Conservation (phyloP, 139 green algal genomes). For the Eudorina sp. region DNA sequence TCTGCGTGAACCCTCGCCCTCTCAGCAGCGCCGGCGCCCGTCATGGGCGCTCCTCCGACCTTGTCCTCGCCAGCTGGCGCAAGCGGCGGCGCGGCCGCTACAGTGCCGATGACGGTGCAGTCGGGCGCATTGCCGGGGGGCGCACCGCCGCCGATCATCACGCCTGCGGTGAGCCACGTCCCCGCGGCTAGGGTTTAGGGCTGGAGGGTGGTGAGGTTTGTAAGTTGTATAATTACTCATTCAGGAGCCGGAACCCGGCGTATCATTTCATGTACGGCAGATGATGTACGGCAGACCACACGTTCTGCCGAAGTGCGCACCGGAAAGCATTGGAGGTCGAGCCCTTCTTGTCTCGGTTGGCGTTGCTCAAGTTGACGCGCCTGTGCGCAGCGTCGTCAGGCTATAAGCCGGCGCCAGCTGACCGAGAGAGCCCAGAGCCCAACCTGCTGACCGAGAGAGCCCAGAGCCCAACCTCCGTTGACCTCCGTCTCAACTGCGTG, state of each 20-base stretch:
- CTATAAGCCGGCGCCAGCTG: too few relatives aligned
- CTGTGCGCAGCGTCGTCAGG: too few relatives aligned
- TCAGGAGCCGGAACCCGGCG: too few relatives aligned
- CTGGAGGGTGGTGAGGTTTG: background rate
- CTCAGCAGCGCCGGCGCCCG: background rate
- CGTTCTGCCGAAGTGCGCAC: background rate
- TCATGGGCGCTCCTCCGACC: background rate
- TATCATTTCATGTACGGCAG: too few relatives aligned
- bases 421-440: background rate
- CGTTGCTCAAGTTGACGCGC: too few relatives aligned
- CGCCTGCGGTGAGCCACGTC: background rate
- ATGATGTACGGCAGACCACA: background rate
- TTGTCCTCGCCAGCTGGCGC: too few relatives aligned
- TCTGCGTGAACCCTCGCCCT: background rate
- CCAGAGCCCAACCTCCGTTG: background rate
- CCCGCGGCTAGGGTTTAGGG: background rate
- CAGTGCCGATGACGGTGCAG: too few relatives aligned
- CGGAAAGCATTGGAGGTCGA: background rate
- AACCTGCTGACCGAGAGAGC: background rate
- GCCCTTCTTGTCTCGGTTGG: background rate
- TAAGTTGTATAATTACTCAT: too few relatives aligned
- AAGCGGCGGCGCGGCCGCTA: too few relatives aligned
- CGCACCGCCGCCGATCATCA: slow-evolving; percentile 20
- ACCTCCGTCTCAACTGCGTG: background rate
- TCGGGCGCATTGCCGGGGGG: background rate